A percentile compares a stretch with the other conserved stretches of the same genome.
Conservation (phyloP, 75 land plant species). For the Sequoia sempervirens region DNA sequence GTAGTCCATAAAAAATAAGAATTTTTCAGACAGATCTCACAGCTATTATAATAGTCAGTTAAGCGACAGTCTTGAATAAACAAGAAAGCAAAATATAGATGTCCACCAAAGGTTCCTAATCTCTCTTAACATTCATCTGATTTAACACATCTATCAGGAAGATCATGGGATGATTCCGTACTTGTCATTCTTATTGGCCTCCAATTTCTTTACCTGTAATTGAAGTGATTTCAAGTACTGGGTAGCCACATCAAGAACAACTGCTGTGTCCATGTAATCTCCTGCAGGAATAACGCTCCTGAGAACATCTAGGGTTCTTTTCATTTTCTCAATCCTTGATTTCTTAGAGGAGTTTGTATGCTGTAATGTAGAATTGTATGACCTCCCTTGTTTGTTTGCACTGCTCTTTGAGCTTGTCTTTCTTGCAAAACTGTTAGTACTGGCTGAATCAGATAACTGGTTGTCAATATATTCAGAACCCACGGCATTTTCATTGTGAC, state of each 20-base stretch:
- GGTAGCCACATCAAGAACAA: slow-evolving; percentile 71
- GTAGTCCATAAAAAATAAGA: background rate
- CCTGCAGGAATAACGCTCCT: slow-evolving; percentile 62
- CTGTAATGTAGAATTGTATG: background rate
- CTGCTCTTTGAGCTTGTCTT: slow-evolving; percentile 11
- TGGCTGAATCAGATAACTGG: slow-evolving; percentile 5
- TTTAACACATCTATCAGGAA: background rate
- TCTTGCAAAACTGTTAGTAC: slow-evolving; percentile 20
- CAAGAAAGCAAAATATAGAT: background rate
- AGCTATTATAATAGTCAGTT: background rate
- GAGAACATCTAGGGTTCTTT: slow-evolving; percentile 24
- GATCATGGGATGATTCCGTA: background rate
- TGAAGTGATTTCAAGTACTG: slow-evolving; percentile 61
- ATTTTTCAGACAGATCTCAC: background rate
- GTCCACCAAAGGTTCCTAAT: background rate
- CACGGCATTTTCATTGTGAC: background rate
- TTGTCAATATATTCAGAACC: background rate
- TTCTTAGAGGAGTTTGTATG: slow-evolving; percentile 14
- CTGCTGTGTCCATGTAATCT: slow-evolving; percentile 45
- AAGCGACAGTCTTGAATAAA: background rate
- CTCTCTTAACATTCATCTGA: background rate
- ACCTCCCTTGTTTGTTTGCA: background rate
- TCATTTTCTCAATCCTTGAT: slow-evolving; percentile 44
- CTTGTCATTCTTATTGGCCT: slow-evolving; percentile 7
- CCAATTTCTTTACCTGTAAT: slow-evolving; percentile 54